Evolutionary conservation across 108 stramenopile genomes (phyloP), one percentile per base, ranked within the genome.

Genomic region (Nitzschia putrida): DNA sequence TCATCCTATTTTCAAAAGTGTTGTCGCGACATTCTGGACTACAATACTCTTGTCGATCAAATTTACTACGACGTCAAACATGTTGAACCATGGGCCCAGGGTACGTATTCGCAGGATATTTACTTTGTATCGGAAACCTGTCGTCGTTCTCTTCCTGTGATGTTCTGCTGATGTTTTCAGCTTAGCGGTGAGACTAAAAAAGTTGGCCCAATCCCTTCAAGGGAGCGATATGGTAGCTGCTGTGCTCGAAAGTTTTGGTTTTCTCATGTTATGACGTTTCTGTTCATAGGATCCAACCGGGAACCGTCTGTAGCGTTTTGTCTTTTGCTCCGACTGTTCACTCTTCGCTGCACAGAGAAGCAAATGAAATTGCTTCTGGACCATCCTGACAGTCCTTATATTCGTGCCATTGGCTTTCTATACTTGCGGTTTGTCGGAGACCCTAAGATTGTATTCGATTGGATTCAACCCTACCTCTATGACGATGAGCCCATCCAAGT

Each of bases 351-450:
- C 71, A 94, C 96, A 18, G 82, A 88, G 59, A 88, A 88, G 26
- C 98, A 98, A 80, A 95, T 98, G 94, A 71, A 72, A 45, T 69
- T 90, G 24, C 84, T 97, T 75, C 80, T 98, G 26, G 71, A 85
- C 29, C 94, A 96, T 78, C 61, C 76, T 24, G 97, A 97, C 77
- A 85, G 84, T 26, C 95, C 96, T 12, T 96, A 93, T 79, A 95
- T 98, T 66, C 90, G 97, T 14, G 95, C 90, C 47, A 78, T 97
- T 59, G 98, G 97, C 0, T 94, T 97, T 70, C 88, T 98, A 10
- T 98, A 97, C 78, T 80, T 98, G 22, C 83, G 98, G 40, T 98
- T 94, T 69, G 89, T 92, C 22, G 89, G 88, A 37, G 90, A 94
- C 41, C 98, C 98, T 3, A 71, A 75, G 45, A 66, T 80, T 14